These are phyloP conservation scores for Aspergillus chevalieri DNA, from an alignment of 2,329 filamentous ascomycete species.

Conservation along the genomic window DNA sequence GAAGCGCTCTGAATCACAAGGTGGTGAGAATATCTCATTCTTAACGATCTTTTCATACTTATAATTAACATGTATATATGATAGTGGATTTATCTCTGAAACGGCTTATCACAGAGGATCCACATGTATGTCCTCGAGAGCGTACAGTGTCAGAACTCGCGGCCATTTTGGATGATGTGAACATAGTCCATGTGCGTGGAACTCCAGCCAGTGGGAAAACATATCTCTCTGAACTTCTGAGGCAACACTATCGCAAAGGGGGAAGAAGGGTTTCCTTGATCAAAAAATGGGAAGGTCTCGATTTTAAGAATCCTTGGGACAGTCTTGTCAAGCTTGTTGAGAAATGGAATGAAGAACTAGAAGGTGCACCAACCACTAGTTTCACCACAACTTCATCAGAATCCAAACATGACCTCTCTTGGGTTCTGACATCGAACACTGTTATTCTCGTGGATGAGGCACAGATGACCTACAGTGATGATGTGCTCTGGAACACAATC, in stretches of 20 bases:
- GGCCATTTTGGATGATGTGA: neutral
- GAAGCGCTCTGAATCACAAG: too few species aligned
- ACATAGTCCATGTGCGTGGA: neutral
- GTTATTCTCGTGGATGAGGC: conserved; percentile 7
- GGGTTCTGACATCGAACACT: conserved; percentile 1
- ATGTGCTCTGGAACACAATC: too few species aligned
- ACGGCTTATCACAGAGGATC: neutral
- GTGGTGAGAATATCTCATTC: too few species aligned
- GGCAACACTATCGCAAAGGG: neutral
- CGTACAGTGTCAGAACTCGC: neutral
- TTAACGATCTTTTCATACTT: too few species aligned
- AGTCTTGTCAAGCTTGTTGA: neutral
- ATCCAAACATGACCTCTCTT: neutral
- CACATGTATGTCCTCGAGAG: neutral
- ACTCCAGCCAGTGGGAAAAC: neutral
- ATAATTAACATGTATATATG: neutral
- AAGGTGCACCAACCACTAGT: neutral
- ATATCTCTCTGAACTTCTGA: neutral
- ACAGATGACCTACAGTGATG: too few species aligned
- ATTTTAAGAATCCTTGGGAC: neutral
- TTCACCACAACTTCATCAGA: neutral
- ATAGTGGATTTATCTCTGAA: neutral
- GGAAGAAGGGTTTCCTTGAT: neutral
- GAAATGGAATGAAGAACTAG: neutral
- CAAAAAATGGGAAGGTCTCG: neutral